These are phyloP conservation scores for Coniosporium tulheliwenetii DNA, from an alignment of 2,329 filamentous ascomycete species.

Conservation along the genomic window DNA sequence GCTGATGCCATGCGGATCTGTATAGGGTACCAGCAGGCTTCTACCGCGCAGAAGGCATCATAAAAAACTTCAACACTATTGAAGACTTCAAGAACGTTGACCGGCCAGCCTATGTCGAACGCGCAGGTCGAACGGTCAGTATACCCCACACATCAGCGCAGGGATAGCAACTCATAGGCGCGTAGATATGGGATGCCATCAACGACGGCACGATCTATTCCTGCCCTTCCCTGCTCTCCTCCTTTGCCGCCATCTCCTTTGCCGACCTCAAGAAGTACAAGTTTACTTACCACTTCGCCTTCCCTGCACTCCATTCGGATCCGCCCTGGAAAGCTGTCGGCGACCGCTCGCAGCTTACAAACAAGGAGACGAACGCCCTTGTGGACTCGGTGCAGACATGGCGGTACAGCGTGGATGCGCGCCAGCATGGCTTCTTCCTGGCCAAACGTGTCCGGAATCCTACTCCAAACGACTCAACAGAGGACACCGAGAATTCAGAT, in stretches of 20 bases:
- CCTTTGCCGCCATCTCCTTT: slow-evolving; percentile 79
- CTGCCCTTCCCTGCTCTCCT: slow-evolving; percentile 77
- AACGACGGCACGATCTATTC: slow-evolving; percentile 93
- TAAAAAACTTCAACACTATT: slow-evolving; percentile 91
- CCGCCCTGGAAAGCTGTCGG: slow-evolving; percentile 57
- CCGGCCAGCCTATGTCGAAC: slow-evolving; percentile 61
- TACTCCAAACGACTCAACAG: slow-evolving; percentile 7
- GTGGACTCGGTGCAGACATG: slow-evolving; percentile 78
- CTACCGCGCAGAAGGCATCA: slow-evolving; percentile 79
- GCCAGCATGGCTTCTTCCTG: slow-evolving; percentile 93
- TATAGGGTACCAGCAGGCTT: slow-evolving; percentile 50
- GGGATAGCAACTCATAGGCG: slow-evolving; percentile 3
- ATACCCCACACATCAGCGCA: neutral
- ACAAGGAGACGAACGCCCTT: slow-evolving; percentile 59
- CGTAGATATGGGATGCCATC: slow-evolving; percentile 93
- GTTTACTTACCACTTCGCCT: slow-evolving; percentile 97
- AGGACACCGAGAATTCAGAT: slow-evolving; percentile 11
- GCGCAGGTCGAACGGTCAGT: slow-evolving; percentile 60
- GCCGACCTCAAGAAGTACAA: slow-evolving; percentile 95
- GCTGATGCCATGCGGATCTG: neutral
- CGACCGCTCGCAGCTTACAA: slow-evolving; percentile 32
- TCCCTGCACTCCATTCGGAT: slow-evolving; percentile 81
- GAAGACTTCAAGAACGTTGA: slow-evolving; percentile 83
- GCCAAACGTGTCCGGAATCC: slow-evolving; percentile 51
- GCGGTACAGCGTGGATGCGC: slow-evolving; percentile 64